These are phyloP conservation scores for Pestalotiopsis sp. DNA, from an alignment of 2,329 filamentous ascomycete species.

Conservation along the genomic window DNA sequence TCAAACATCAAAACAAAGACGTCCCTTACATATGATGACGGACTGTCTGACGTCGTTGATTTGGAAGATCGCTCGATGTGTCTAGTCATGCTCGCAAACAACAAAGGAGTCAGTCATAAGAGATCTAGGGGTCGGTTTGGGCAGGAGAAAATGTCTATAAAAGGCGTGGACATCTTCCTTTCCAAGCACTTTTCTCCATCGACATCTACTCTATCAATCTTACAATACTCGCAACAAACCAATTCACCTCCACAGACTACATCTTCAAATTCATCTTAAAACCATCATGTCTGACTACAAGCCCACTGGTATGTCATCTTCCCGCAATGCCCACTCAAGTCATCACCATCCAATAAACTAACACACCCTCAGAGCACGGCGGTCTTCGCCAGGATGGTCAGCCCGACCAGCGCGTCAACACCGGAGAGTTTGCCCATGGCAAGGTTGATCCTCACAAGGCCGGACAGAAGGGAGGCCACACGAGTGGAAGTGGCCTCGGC, in stretches of 20 bases:
- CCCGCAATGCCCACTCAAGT: not conserved
- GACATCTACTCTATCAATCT: not conserved
- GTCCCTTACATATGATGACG: not conserved
- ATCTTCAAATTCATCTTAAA: too few relatives aligned
- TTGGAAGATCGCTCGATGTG: not conserved
- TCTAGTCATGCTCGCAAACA: not conserved
- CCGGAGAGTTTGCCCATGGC: slow-evolving; percentile 42
- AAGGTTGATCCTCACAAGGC: slow-evolving; percentile 43
- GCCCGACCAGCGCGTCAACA: slow-evolving; percentile 41
- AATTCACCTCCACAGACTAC: too few relatives aligned
- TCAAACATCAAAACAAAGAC: not conserved
- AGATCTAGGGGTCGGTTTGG: not conserved
- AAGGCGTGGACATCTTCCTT: not conserved
- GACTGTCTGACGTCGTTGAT: slow-evolving; percentile 3
- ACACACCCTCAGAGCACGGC: slow-evolving; percentile 35
- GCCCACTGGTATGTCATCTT: slow-evolving; percentile 10
- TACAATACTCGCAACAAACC: not conserved
- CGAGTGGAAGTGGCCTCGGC: slow-evolving; percentile 12
- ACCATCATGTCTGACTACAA: slow-evolving; percentile 34
- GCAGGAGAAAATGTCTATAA: not conserved
- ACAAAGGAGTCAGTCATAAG: not conserved
- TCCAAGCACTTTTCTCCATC: not conserved
- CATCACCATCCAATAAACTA: not conserved
- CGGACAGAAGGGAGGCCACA: slow-evolving; percentile 38
- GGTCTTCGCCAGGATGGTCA: slow-evolving; percentile 44